Percentiles rank a stretch among this genome's conserved stretches.
Conservation (phyloP, 139 green algal species). For the Chlorella sp. region DNA sequence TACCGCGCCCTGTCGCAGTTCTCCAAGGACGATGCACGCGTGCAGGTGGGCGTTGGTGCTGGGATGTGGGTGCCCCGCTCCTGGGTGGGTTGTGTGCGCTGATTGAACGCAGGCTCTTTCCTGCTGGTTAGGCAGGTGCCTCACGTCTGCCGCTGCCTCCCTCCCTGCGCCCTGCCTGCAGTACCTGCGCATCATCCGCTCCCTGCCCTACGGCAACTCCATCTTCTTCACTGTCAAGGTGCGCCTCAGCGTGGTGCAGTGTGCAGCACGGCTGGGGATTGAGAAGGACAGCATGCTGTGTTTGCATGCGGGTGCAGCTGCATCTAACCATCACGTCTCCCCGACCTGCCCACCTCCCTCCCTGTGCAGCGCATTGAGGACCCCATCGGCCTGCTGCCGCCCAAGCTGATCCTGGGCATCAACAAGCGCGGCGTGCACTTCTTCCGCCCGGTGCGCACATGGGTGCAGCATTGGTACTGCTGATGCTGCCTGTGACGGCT, state of each 20-base stretch:
- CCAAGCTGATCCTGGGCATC: slow-evolving; percentile 95
- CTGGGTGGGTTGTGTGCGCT: no score
- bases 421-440: slow-evolving; percentile 97
- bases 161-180: slow-evolving; percentile 27
- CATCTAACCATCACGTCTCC: no score
- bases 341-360: not conserved
- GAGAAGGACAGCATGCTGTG: no score
- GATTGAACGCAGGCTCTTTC: no score
- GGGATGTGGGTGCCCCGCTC: no score
- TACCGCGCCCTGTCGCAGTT: slow-evolving; percentile 88
- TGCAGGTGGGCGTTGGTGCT: slow-evolving; percentile 34
- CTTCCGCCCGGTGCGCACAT: slow-evolving; percentile 85
- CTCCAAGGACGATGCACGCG: slow-evolving; percentile 90
- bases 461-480: no score
- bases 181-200: slow-evolving; percentile 95
- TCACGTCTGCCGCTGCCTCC: no score
- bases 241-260: not conserved
- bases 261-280: no score
- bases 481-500: no score
- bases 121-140: no score
- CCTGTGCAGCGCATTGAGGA: slow-evolving; percentile 85
- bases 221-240: slow-evolving; percentile 85
- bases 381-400: slow-evolving; percentile 95
- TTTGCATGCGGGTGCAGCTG: no score
- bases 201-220: slow-evolving; percentile 92